Evolutionary conservation across 768 basidiomycete genomes (phyloP).

Genomic region (Lactarius deliciosus): DNA sequence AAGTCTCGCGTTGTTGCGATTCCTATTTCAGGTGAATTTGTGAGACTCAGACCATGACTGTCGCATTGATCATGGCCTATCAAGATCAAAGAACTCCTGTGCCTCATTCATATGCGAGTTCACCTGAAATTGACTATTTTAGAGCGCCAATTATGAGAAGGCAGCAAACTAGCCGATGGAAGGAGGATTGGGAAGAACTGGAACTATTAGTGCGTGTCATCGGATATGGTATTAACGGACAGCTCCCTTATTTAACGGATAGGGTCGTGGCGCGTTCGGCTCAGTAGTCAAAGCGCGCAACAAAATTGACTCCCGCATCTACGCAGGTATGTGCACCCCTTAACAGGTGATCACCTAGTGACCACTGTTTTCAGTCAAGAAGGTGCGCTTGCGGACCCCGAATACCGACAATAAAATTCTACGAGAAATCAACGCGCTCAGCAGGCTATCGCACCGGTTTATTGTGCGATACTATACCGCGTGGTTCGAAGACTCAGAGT

Average conservation of each 20-base stretch:
- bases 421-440: constrained; percentile 88
- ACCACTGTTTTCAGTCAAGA: constrained; percentile 63
- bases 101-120: constrained; percentile 45
- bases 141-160: constrained; percentile 40
- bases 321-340: constrained; percentile 55
- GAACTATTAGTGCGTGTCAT: constrained; percentile 62
- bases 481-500: constrained; percentile 77
- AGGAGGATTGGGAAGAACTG: constrained; percentile 92
- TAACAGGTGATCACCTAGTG: constrained; percentile 2
- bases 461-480: constrained; percentile 92
- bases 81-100: constrained; percentile 52
- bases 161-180: constrained; percentile 75
- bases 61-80: constrained; percentile 2
- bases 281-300: constrained; percentile 95
- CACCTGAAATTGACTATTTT: constrained; percentile 71
- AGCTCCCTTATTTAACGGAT: not conserved
- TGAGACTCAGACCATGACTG: not conserved
- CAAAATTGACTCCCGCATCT: constrained; percentile 81
- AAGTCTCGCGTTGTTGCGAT: constrained; percentile 30
- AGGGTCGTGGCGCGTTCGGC: constrained; percentile 90
- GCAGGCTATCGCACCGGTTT: constrained; percentile 81
- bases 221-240: not conserved
- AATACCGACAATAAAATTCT: constrained; percentile 88
- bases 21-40: constrained; percentile 32
- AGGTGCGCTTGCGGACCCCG: constrained; percentile 73